Evolutionary conservation across 1,284 basidiomycete genomes (phyloP), one percentile per base, ranked within the genome.

Genomic region (Naganishia sp.): DNA sequence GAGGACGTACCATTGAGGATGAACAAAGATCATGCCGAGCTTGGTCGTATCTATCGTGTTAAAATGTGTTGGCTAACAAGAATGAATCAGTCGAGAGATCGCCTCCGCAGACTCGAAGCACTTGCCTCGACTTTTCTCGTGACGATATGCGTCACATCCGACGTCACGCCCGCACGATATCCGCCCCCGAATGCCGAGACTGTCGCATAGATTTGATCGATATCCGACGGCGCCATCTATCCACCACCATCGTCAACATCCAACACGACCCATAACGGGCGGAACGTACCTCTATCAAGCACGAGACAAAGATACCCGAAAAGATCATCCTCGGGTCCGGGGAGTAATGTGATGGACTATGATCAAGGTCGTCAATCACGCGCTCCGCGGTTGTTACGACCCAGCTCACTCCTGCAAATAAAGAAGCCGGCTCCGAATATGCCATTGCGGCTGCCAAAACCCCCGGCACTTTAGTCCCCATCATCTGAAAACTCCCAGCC

Each of bases 101-200:
- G 86, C 65, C 81, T 77, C 3, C 13, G 82, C 3, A 28, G 28
- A 28, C 5, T 28, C 28, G 89, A 75, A 23, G 87, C 88, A 55
- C 82, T 72, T 52, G 55, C 75, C 74, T 10, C 75, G 73, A 28
- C 70, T 43, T 18, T 77, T 73, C 25, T 79, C 78, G 31, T 87
- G 77, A 94, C 88, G 55, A 94, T 83, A 75, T 94, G 92, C 1
- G 92, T 94, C 45, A 92, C 88, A 70, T 94, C 92, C 66, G 85
- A 84, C 0, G 90, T 91, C 59, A 92, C 83, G 5, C 86, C 86
- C 0, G 81, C 80, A 16, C 88, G 84, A 85, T 86, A 92, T 75
- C 90, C 88, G 3, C 93, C 92, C 0, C 93, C 92, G n/a, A 90
- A 84, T 0, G 87, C 84, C 1, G 83, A 81, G 50, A 94, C 86